Evolutionary conservation across 208 protist species (phyloP).

Genomic region (Herpetomonas muscarum): DNA sequence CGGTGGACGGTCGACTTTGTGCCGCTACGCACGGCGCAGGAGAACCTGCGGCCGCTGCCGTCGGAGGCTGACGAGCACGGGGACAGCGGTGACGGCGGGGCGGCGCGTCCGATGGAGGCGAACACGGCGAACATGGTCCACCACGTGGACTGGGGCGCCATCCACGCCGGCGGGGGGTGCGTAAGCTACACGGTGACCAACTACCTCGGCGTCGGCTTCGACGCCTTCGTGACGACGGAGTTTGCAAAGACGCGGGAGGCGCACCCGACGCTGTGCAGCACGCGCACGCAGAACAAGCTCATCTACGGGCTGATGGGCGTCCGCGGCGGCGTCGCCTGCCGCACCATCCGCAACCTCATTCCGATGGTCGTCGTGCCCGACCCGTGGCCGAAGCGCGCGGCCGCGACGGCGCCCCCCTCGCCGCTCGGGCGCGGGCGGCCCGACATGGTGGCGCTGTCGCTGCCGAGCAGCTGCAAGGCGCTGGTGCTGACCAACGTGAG

Average conservation of each 20-base stretch:
- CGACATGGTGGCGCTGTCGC: slow-evolving; percentile 37
- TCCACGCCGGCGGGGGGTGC: slow-evolving; percentile 20
- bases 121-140: slow-evolving; percentile 28
- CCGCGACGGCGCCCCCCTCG: not conserved
- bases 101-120: slow-evolving; percentile 1
- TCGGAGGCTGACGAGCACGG: not conserved
- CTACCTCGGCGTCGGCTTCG: slow-evolving; percentile 80
- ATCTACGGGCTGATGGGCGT: slow-evolving; percentile 69
- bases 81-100: not conserved
- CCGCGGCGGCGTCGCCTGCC: slow-evolving; percentile 30
- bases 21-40: slow-evolving; percentile 44
- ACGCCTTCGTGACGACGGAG: slow-evolving; percentile 62
- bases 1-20: slow-evolving; percentile 62
- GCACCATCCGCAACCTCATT: slow-evolving; percentile 39
- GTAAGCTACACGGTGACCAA: slow-evolving; percentile 55
- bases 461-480: slow-evolving; percentile 53
- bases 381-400: not conserved
- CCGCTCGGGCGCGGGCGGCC: not conserved
- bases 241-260: slow-evolving; percentile 51
- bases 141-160: slow-evolving; percentile 43
- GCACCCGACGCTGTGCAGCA: slow-evolving; percentile 56
- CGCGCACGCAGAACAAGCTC: slow-evolving; percentile 63
- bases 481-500: slow-evolving; percentile 78
- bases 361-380: slow-evolving; percentile 56
- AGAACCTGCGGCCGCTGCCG: slow-evolving; percentile 10